These are phyloP conservation scores for Fusarium verrucosum DNA, from an alignment of 2,329 filamentous ascomycete genomes.

Conservation along the genomic window DNA sequence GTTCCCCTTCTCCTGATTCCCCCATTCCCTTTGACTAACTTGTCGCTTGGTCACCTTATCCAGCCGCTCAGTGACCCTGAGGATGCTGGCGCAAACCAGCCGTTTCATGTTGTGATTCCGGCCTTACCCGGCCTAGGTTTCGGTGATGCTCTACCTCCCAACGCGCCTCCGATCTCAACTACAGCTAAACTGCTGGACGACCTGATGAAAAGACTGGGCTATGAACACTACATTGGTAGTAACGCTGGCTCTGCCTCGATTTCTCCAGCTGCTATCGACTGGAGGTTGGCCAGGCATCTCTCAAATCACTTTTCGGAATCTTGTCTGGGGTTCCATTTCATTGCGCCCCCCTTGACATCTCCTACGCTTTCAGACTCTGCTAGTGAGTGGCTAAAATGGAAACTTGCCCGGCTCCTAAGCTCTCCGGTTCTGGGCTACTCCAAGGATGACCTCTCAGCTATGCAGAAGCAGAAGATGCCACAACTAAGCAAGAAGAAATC, in stretches of 20 bases:
- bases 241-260: slow-evolving; percentile 60
- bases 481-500: slow-evolving; percentile 19
- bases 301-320: slow-evolving; percentile 57
- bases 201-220: slow-evolving; percentile 69
- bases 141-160: slow-evolving; percentile 67
- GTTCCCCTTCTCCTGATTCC: slow-evolving; percentile 72
- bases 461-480: slow-evolving; percentile 43
- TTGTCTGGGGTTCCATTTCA: slow-evolving; percentile 69
- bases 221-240: slow-evolving; percentile 66
- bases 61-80: slow-evolving; percentile 63
- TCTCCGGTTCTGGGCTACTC: slow-evolving; percentile 65
- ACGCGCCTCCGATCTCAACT: slow-evolving; percentile 58
- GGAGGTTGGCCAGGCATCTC: slow-evolving; percentile 59
- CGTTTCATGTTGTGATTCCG: slow-evolving; percentile 74
- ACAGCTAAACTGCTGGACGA: slow-evolving; percentile 65
- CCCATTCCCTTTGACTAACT: slow-evolving; percentile 71
- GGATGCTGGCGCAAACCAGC: slow-evolving; percentile 54
- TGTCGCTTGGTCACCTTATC: slow-evolving; percentile 67
- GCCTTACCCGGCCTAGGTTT: slow-evolving; percentile 74
- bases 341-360: slow-evolving; percentile 63
- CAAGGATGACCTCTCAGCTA: slow-evolving; percentile 59
- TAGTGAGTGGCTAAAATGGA: slow-evolving; percentile 64
- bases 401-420: slow-evolving; percentile 60
- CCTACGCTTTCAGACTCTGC: slow-evolving; percentile 58
- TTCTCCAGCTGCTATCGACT: slow-evolving; percentile 62